These are phyloP conservation scores for Solioccasus polychromus DNA, from an alignment of 768 basidiomycete genomes.

Conservation along the genomic window DNA sequence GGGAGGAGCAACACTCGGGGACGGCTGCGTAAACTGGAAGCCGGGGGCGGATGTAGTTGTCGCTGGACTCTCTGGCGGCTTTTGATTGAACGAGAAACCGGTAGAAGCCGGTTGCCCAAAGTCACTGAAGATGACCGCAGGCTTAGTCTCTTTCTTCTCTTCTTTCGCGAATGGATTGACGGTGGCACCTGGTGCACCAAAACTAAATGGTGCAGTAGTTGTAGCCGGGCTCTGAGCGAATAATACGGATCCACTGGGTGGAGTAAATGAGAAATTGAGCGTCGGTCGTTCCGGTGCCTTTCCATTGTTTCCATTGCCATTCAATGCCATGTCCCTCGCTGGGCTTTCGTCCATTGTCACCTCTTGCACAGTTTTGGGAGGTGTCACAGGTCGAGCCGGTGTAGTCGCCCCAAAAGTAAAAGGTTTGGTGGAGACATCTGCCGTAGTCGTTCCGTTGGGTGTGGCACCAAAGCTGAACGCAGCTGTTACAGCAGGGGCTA, in stretches of 20 bases:
- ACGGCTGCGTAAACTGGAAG: constrained; percentile 49
- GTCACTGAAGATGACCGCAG: constrained; percentile 39
- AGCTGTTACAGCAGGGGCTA: constrained; percentile 30
- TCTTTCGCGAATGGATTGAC: constrained; percentile 52
- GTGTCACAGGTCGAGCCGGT: constrained; percentile 53
- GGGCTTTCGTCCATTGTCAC: constrained; percentile 84
- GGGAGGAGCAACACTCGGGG: constrained; percentile 34
- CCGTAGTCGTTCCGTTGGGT: constrained; percentile 30
- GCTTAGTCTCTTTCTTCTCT: constrained; percentile 43
- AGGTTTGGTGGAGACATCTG: constrained; percentile 47
- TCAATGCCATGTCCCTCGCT: constrained; percentile 54
- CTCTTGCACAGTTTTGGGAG: constrained; percentile 64
- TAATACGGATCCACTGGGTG: constrained; percentile 34
- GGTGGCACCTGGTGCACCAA: constrained; percentile 27
- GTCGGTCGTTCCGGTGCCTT: constrained; percentile 41
- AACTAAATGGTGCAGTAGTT: constrained; percentile 33
- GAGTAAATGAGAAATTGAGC: constrained; percentile 48
- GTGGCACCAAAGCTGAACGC: constrained; percentile 50
- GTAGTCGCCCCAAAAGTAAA: constrained; percentile 52
- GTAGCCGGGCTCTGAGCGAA: constrained; percentile 35
- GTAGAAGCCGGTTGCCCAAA: constrained; percentile 46
- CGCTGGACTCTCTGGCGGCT: constrained; percentile 36
- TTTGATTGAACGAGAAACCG: constrained; percentile 49
- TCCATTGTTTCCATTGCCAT: constrained; percentile 23
- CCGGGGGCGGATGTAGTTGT: constrained; percentile 37